phyloP scores from a whole-genome alignment of 2,329 filamentous ascomycete genomes.

The Sporothrix globosa region DNA sequence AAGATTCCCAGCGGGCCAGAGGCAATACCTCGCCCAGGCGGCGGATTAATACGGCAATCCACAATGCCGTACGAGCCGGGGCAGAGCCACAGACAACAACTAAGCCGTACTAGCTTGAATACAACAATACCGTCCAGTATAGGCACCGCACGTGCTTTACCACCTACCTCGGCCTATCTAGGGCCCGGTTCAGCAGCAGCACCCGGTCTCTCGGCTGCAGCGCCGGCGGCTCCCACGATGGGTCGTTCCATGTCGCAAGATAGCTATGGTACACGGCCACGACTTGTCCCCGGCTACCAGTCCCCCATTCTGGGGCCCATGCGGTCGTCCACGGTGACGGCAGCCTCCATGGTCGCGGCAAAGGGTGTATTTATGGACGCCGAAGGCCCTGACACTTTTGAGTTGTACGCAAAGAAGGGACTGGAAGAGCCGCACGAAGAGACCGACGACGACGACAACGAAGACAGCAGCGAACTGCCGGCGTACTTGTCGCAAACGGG shows the following conservation, averaged over 20 bases:
- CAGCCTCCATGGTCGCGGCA: constrained; percentile 31
- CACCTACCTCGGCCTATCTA: background rate
- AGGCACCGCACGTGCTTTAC: background rate
- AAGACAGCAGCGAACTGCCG: background rate
- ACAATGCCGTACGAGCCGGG: constrained; percentile 24
- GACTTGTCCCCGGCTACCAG: background rate
- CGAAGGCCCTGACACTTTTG: constrained; percentile 34
- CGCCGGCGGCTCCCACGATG: constrained; percentile 22
- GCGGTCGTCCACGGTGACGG: constrained; percentile 22
- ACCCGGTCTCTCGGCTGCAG: background rate
- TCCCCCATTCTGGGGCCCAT: constrained; percentile 13
- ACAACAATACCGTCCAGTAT: background rate
- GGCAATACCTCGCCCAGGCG: constrained; percentile 4
- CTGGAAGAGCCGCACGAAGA: constrained; percentile 18
- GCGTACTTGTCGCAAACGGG: background rate
- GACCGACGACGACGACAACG: constrained; percentile 22
- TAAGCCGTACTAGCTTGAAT: background rate
- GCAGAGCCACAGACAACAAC: background rate
- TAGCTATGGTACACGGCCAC: constrained; percentile 28
- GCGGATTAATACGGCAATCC: constrained; percentile 20
- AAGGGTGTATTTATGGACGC: constrained; percentile 30
- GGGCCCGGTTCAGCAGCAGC: background rate
- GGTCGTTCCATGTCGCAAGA: constrained; percentile 34
- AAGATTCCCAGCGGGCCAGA: background rate
- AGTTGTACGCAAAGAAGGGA: constrained; percentile 30